Conservation (phyloP, 345 rosid genomes). For the Citrus inodora region DNA sequence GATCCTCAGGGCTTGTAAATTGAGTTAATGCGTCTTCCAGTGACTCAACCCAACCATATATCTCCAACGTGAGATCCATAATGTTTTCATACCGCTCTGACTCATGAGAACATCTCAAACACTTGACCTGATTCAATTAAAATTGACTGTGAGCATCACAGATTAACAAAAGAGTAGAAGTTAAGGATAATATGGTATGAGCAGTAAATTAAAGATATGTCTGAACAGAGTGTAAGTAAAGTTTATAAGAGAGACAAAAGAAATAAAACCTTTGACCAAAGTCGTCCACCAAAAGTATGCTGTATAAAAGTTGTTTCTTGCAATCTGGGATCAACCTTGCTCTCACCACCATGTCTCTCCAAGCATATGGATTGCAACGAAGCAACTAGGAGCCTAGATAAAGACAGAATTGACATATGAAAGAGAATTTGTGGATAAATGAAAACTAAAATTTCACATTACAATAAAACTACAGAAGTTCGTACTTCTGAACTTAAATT, state of each 20-base stretch:
- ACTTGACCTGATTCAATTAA: constrained; percentile 51
- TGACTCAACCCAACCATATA: constrained; percentile 79
- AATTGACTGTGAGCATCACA: constrained; percentile 4
- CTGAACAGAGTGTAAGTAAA: background rate
- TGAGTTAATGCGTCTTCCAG: constrained; percentile 79
- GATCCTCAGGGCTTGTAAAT: constrained; percentile 75
- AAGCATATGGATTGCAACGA: constrained; percentile 85
- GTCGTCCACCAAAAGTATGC: constrained; percentile 77
- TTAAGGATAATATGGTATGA: constrained; percentile 1
- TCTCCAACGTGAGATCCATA: constrained; percentile 86
- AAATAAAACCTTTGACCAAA: constrained; percentile 57
- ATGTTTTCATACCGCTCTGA: constrained; percentile 81
- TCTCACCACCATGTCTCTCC: constrained; percentile 78
- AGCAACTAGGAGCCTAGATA: constrained; percentile 65
- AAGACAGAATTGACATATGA: constrained; percentile 5
- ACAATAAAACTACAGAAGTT: background rate
- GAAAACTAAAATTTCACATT: constrained; percentile 7
- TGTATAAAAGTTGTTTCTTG: constrained; percentile 89
- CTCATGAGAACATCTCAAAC: constrained; percentile 70
- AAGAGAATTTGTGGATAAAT: background rate
- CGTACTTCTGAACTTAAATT: background rate
- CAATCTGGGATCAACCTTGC: constrained; percentile 55
- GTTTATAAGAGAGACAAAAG: background rate
- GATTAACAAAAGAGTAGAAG: background rate
- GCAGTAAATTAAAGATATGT: background rate